Base-by-base conservation (phyloP, 2,329 filamentous ascomycete genomes). In the Colletotrichum noveboracense region DNA sequence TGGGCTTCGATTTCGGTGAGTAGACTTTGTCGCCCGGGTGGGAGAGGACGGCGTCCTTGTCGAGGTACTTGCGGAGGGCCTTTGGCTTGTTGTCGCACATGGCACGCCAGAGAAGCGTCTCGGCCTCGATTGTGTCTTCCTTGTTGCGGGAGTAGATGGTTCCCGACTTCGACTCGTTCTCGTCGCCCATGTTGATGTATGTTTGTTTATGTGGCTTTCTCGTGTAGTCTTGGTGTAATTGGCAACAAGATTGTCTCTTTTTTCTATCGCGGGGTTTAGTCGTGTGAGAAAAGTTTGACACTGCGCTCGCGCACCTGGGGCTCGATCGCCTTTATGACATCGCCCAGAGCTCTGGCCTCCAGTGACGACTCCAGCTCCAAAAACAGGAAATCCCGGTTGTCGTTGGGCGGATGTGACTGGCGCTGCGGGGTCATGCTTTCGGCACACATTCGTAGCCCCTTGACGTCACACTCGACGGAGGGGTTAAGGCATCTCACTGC, bases 121-220 rank as follows among this genome's bases (percentile, higher is more conserved):
- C 80, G 43, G 82, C 83, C 69, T 84, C 83, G 77, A 83, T 79
- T 7, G 83, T 82, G 76, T 82, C 82, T 36, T 83, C 81, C 74
- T 80, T 83, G 80, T 84, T 84, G 79, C 83, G 83, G 78, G 78
- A 74, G 78, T 77, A 79, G 79, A 84, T 84, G 58, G 79, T 77
- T 34, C 74, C 74, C 26, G 52, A 48, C 28, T 71, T 75, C 2
- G 69, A 12, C 64, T 65, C 70, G 24, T 67, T 58, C 7, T 76
- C 74, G 70, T 74, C 74, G 69, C 62, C 64, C 74, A 76, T 76
- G 16, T 26, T 74, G 43, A 12, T 24, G 32, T 12, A 30, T 30
- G 21, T 71, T 24, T 30, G 21, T 71, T 24, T 26, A 30, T 14
- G 13, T 13, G 16, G 30, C 3, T 38, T 55, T 13, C 1, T 26